phyloP scores from a whole-genome alignment of 371 early-diverging fungal genomes.

The Apophysomyces trapeziformis region DNA sequence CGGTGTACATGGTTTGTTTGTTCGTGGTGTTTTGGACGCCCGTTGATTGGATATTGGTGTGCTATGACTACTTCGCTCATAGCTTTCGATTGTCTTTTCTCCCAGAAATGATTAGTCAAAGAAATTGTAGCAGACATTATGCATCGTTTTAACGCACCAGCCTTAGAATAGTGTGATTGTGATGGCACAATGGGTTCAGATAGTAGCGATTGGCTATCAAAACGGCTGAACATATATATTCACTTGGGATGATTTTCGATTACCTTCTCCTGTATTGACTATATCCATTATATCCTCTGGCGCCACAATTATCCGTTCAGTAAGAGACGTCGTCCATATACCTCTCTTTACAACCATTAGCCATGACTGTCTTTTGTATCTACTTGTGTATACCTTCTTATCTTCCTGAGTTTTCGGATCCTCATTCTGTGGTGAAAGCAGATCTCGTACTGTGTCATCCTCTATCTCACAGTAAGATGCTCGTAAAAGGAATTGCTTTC shows the following conservation, averaged over 20 bases:
- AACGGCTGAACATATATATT: background rate
- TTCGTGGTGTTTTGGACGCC: background rate
- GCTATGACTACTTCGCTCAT: conserved; percentile 2
- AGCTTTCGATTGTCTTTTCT: conserved; percentile 31
- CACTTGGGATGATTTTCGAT: background rate
- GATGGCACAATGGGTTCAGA: conserved; percentile 86
- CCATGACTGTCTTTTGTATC: background rate
- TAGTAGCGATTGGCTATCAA: conserved; percentile 76
- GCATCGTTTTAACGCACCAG: conserved; percentile 54
- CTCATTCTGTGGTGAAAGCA: conserved; percentile 78
- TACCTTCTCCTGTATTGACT: conserved; percentile 81
- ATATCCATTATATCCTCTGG: conserved; percentile 80
- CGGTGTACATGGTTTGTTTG: background rate
- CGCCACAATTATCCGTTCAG: conserved; percentile 89
- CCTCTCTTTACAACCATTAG: conserved; percentile 61
- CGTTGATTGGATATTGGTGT: background rate
- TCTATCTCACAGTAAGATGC: conserved; percentile 98
- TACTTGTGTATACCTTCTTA: conserved; percentile 45
- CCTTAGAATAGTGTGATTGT: conserved; percentile 92
- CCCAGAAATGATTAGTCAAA: background rate
- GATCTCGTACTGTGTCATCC: conserved; percentile 93
- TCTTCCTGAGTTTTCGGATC: conserved; percentile 87
- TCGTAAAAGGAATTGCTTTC: conserved; percentile 83
- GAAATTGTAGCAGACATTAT: background rate
- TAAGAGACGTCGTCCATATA: conserved; percentile 85